Conservation (phyloP, 306 rosid genomes). For the Trifolium pratense region DNA sequence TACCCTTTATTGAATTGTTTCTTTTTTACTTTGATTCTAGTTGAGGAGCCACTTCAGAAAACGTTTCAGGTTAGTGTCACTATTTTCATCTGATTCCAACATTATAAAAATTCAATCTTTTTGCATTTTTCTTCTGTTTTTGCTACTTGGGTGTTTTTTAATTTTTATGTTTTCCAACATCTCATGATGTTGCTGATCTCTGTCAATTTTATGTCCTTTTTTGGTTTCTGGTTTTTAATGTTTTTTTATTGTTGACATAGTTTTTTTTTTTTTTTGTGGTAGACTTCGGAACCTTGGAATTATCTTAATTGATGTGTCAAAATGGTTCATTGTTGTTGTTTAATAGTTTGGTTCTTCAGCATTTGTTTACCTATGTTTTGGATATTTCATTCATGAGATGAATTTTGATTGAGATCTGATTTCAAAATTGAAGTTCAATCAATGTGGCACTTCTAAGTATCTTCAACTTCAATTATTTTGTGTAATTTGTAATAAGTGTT, state of each 20-base stretch:
- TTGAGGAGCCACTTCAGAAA: conserved; percentile 70
- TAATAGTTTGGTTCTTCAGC: conserved; percentile 35
- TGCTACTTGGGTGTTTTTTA: background rate
- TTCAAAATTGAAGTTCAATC: conserved; percentile 33
- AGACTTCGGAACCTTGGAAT: conserved; percentile 18
- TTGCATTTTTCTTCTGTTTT: background rate
- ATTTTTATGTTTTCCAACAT: background rate
- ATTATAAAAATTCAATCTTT: conserved; percentile 7
- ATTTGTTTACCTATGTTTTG: conserved; percentile 18
- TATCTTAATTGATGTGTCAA: conserved; percentile 19
- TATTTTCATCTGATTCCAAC: conserved; percentile 43
- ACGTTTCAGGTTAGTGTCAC: conserved; percentile 77
- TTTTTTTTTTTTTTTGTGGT: background rate
- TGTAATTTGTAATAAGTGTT: conserved; percentile 23
- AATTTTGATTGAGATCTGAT: conserved; percentile 44
- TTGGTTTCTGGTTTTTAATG: background rate
- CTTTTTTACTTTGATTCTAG: conserved; percentile 50
- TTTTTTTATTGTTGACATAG: conserved; percentile 4
- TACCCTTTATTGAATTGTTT: conserved; percentile 22
- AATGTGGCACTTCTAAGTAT: conserved; percentile 39
- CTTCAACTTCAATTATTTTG: conserved; percentile 17
- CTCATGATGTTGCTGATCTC: conserved; percentile 39
- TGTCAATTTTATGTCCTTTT: conserved; percentile 8
- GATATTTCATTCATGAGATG: conserved; percentile 19
- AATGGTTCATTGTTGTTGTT: conserved; percentile 34